Conservation (phyloP, 2,329 filamentous ascomycete species). For the Fusarium citri region DNA sequence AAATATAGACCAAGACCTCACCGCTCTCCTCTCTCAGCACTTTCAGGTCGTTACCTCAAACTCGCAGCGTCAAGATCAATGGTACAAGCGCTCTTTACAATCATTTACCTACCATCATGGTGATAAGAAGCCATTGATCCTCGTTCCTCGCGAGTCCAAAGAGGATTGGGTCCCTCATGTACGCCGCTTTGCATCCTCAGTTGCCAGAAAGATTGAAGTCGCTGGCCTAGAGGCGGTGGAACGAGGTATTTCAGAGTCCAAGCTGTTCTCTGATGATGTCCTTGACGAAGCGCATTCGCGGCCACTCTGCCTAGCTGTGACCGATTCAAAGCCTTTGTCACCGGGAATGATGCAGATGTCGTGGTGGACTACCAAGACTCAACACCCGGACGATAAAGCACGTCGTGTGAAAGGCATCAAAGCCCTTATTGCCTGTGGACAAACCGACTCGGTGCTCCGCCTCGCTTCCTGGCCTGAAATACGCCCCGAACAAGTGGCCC, state of each 20-base stretch:
- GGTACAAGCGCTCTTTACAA: conserved; percentile 18
- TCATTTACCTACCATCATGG: neutral
- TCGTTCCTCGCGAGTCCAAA: neutral
- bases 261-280: neutral
- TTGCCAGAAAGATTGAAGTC: neutral
- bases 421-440: conserved; percentile 5
- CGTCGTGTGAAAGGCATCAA: neutral
- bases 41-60: conserved; percentile 4
- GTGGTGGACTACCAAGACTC: neutral
- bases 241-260: accelerated
- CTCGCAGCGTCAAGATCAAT: conserved; percentile 21
- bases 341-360: conserved; percentile 10
- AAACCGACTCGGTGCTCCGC: neutral
- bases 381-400: accelerated
- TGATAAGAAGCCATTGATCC: neutral
- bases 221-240: neutral
- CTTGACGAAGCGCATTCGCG: accelerated
- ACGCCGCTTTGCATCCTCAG: neutral
- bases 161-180: conserved; percentile 9
- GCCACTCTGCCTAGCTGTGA: neutral
- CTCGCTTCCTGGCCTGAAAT: neutral
- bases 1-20: accelerated
- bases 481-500: neutral
- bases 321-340: neutral
- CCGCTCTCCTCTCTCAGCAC: neutral